Conservation (phyloP, 805 yeast species). For the Ogataea glucozyma region DNA sequence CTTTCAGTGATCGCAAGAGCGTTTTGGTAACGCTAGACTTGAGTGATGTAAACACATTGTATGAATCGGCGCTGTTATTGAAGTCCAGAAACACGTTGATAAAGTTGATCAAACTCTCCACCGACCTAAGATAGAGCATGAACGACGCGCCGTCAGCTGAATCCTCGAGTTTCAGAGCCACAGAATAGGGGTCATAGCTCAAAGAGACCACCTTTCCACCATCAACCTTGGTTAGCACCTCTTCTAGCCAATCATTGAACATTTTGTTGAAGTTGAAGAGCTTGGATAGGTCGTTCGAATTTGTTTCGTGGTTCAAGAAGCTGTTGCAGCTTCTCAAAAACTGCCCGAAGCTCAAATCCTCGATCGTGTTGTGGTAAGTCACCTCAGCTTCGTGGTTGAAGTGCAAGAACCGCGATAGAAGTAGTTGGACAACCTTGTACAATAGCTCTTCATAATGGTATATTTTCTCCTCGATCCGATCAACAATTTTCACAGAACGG, state of each 20-base stretch:
- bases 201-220: conserved; percentile 11
- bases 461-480: conserved; percentile 16
- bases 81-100: conserved; percentile 24
- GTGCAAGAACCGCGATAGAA: conserved; percentile 15
- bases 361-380: conserved; percentile 9
- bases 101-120: conserved; percentile 26
- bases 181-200: conserved; percentile 4
- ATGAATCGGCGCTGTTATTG: conserved; percentile 8
- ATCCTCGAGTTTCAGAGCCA: conserved; percentile 10
- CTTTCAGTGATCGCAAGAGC: conserved; percentile 23
- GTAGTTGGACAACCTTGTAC: conserved; percentile 9
- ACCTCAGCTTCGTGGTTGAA: conserved; percentile 17
- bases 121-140: conserved; percentile 19
- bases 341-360: conserved; percentile 18
- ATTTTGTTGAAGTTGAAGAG: conserved; percentile 27
- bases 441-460: conserved; percentile 13
- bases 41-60: conserved; percentile 18
- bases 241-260: conserved; percentile 26
- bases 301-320: conserved; percentile 5
- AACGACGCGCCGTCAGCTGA: background rate
- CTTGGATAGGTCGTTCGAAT: conserved; percentile 8
- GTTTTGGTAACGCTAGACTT: conserved; percentile 23
- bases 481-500: conserved; percentile 17
- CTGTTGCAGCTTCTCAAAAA: conserved; percentile 21
- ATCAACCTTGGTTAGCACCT: conserved; percentile 17